Base-by-base conservation (phyloP, 2,329 filamentous ascomycete species). In the Ambrosiella beaveri region DNA sequence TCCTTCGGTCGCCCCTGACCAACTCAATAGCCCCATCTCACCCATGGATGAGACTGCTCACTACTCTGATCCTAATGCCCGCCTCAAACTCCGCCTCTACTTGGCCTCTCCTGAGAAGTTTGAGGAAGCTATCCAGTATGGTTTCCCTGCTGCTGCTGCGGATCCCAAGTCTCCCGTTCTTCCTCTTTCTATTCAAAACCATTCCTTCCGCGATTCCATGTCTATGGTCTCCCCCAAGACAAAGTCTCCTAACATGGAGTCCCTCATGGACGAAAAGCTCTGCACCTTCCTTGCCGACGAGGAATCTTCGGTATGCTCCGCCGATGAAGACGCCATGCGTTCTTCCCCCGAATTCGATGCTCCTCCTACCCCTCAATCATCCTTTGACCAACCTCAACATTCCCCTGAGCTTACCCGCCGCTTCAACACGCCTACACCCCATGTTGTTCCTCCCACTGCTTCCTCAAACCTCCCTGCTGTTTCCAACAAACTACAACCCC, bases 101-200 rank as follows among this genome's bases (percentile, higher is more conserved):
- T 78, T 95, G 17, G 86, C 87, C 7, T 95, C 89, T 1, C 86
- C 90, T 0, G 87, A 95, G 64, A 95, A 95, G 67, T 97, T 97
- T 64, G 91, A 97, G 67, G 91, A 97, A 70, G 89, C 88, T 1
- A 80, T 97, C 56, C 87, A 95, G 67, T 96, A 94, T 69, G 91
- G 91, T 0, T 97, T 96, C 65, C 88, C 89, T 0, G 81, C 84
- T 0, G 74, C 74, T 17, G 56, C 59, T 7, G 54, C 36, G 11
- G 59, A 61, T 27, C 63, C 62, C n/a, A 62, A 63, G 54, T 60
- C 60, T 41, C 64, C 60, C 6, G 63, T 58, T 8, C 59, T 62
- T 53, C 45, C 54, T 40, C 50, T 57, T 17, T 54, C 39, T 13
- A 27, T 57, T 49, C 38, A 54, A 19, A 47, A 56, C 37, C 38